Evolutionary conservation across 148 eudicot genomes (phyloP).

Genomic region (Cornus suecica): DNA sequence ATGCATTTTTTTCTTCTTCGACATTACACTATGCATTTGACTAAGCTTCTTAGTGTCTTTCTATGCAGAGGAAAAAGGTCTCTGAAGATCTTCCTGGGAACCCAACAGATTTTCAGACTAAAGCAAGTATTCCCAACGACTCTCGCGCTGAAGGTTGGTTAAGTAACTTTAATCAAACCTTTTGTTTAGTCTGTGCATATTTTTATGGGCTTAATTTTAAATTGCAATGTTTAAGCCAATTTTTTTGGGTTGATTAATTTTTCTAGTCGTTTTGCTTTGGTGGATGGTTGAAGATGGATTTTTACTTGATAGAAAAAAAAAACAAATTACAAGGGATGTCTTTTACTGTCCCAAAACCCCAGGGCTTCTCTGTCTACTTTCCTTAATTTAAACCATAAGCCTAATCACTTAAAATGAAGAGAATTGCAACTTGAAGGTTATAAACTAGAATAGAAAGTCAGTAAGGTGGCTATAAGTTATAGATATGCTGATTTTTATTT

Average conservation of each 20-base stretch:
- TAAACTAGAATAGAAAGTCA: neutral
- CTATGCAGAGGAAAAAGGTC: constrained; percentile 50
- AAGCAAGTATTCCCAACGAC: constrained; percentile 20
- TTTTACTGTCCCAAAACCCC: no score
- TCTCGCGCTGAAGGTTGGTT: constrained; percentile 39
- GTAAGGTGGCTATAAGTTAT: neutral
- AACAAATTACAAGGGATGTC: no score
- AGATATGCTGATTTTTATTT: neutral
- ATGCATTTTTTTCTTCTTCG: no score
- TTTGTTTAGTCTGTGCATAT: neutral
- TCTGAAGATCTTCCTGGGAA: constrained; percentile 26
- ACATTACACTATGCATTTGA: neutral
- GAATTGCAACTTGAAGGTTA: neutral
- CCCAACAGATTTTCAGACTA: constrained; percentile 50
- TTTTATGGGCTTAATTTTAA: neutral
- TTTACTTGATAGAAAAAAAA: no score
- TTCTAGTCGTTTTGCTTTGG: no score
- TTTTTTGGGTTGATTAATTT: no score
- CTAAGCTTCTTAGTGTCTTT: neutral
- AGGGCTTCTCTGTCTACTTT: neutral
- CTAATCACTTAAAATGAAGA: no score
- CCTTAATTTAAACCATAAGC: no score
- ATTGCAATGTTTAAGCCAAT: neutral
- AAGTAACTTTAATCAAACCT: neutral
- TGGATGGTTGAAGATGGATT: no score